A percentile compares a stretch with the other conserved stretches of the same genome.
Conservation (phyloP, 108 stramenopile species). For the Discostella pseudostelligera region DNA sequence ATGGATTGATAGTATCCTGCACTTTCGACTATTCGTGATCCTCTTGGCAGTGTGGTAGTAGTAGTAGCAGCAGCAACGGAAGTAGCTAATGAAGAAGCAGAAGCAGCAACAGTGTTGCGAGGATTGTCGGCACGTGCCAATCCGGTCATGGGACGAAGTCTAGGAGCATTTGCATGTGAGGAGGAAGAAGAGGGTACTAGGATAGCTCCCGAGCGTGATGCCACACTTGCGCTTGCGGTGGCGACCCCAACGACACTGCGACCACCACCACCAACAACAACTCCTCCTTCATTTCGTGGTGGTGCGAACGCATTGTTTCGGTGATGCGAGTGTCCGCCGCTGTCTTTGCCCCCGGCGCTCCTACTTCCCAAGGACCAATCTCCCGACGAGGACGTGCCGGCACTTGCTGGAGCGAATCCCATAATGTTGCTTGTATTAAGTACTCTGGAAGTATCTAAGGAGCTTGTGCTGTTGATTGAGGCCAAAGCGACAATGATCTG, state of each 20-base stretch:
- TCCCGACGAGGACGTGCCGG: not conserved
- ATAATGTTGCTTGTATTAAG: too few relatives aligned
- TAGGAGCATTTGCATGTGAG: slow-evolving; percentile 8
- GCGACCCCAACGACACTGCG: not conserved
- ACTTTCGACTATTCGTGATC: slow-evolving; percentile 18
- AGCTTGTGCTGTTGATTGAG: too few relatives aligned
- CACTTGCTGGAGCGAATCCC: slow-evolving; percentile 4
- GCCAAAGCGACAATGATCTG: too few relatives aligned
- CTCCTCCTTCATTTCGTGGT: not conserved
- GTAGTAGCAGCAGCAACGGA: not conserved
- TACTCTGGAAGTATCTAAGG: too few relatives aligned
- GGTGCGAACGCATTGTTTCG: not conserved
- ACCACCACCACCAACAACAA: not conserved
- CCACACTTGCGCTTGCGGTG: slow-evolving; percentile 4
- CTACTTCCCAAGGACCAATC: slow-evolving; percentile 6
- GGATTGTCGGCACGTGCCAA: slow-evolving; percentile 19
- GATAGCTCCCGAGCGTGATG: slow-evolving; percentile 1
- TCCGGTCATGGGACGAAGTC: slow-evolving; percentile 23
- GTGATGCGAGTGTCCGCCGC: not conserved
- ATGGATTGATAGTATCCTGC: slow-evolving; percentile 18
- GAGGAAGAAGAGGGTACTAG: too few relatives aligned
- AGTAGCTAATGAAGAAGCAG: not conserved
- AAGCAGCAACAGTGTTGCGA: not conserved
- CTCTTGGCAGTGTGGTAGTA: not conserved
- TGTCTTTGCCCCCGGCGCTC: too few relatives aligned